These are phyloP conservation scores for Mucor irregularis DNA, from an alignment of 371 early-diverging fungal species.

Conservation along the genomic window DNA sequence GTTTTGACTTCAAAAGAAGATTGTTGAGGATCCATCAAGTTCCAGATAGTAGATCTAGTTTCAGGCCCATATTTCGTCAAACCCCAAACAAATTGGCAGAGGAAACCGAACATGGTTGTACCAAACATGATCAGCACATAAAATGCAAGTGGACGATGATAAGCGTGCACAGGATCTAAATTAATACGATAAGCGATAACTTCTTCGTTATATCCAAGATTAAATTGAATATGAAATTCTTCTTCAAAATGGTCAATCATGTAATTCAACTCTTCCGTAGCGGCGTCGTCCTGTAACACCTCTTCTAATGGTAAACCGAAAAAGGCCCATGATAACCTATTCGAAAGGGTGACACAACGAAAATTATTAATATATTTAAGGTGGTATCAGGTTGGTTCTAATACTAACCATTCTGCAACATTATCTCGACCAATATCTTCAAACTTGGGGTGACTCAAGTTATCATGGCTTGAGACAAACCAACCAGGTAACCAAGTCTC, in stretches of 20 bases:
- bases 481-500: slow-evolving; percentile 52
- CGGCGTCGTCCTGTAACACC: slow-evolving; percentile 33
- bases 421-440: slow-evolving; percentile 51
- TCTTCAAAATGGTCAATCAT: slow-evolving; percentile 52
- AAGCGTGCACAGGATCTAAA: slow-evolving; percentile 67
- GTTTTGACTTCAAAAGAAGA: neutral
- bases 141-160: slow-evolving; percentile 65
- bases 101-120: slow-evolving; percentile 18
- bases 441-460: slow-evolving; percentile 33
- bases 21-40: slow-evolving; percentile 27
- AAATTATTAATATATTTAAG: neutral
- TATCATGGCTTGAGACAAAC: slow-evolving; percentile 40
- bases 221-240: slow-evolving; percentile 42
- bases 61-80: slow-evolving; percentile 39
- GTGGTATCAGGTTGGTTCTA: neutral
- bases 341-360: slow-evolving; percentile 7
- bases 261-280: slow-evolving; percentile 39
- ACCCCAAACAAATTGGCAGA: slow-evolving; percentile 34
- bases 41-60: slow-evolving; percentile 31
- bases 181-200: slow-evolving; percentile 58
- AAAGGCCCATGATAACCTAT: slow-evolving; percentile 60
- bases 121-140: slow-evolving; percentile 45
- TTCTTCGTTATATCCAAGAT: slow-evolving; percentile 57
- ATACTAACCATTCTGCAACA: slow-evolving; percentile 54
- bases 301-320: slow-evolving; percentile 47